Evolutionary conservation across 2,329 filamentous ascomycete genomes (phyloP).

Genomic region (Massarina eburnea): DNA sequence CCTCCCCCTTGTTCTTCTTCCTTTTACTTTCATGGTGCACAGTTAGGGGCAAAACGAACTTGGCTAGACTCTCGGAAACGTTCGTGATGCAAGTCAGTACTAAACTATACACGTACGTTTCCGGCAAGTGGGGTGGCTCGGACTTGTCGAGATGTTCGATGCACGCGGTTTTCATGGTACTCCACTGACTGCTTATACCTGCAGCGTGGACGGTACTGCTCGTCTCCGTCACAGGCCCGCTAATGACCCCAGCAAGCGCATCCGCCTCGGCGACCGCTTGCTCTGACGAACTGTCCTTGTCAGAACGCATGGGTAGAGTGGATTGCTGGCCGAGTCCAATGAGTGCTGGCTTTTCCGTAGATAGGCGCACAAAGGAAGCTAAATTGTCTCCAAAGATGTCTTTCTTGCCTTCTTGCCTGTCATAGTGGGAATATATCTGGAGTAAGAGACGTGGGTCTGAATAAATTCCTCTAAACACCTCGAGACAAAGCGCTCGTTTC

Average conservation of each 20-base stretch:
- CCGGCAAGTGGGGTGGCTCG: slow-evolving; percentile 78
- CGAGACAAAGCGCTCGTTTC: slow-evolving; percentile 89
- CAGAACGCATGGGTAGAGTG: slow-evolving; percentile 70
- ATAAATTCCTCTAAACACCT: slow-evolving; percentile 85
- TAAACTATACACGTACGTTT: slow-evolving; percentile 91
- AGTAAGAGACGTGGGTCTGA: slow-evolving; percentile 76
- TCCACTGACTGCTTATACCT: slow-evolving; percentile 92
- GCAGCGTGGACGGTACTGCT: slow-evolving; percentile 64
- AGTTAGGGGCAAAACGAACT: slow-evolving; percentile 88
- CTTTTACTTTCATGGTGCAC: slow-evolving; percentile 68
- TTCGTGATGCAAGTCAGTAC: slow-evolving; percentile 86
- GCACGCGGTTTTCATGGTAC: slow-evolving; percentile 79
- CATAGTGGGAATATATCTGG: slow-evolving; percentile 78
- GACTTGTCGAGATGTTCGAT: slow-evolving; percentile 94
- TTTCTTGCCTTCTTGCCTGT: slow-evolving; percentile 70
- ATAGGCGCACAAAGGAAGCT: slow-evolving; percentile 85
- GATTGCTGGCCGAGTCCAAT: slow-evolving; percentile 91
- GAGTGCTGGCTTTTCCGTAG: slow-evolving; percentile 83
- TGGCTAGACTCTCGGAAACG: slow-evolving; percentile 88
- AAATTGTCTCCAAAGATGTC: slow-evolving; percentile 79
- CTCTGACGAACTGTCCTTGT: slow-evolving; percentile 65
- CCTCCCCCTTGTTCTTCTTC: slow-evolving; percentile 46
- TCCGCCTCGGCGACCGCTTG: slow-evolving; percentile 88
- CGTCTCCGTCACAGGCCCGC: slow-evolving; percentile 61
- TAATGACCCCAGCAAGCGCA: slow-evolving; percentile 84